phyloP scores from a whole-genome alignment of 1,284 basidiomycete genomes.

The Uromyces viciae-fabae region DNA sequence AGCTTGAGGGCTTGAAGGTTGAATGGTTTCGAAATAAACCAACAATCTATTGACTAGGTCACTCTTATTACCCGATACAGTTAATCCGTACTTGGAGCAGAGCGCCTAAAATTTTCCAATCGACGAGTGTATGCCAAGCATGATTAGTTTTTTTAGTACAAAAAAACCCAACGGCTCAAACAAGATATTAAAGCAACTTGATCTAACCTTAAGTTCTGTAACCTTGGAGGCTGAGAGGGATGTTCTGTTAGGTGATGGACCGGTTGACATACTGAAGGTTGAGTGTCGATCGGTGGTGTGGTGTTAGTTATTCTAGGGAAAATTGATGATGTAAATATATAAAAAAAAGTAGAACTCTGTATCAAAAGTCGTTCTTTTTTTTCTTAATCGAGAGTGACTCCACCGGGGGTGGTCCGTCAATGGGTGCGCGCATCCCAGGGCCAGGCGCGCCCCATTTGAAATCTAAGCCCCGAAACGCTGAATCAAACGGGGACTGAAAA shows the following conservation, averaged over 20 bases:
- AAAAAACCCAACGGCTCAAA: not conserved
- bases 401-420: too few relatives aligned
- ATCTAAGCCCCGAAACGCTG: too few relatives aligned
- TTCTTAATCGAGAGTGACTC: too few relatives aligned
- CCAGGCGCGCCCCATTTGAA: too few relatives aligned
- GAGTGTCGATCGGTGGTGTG: too few relatives aligned
- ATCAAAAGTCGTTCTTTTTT: too few relatives aligned
- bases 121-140: not conserved
- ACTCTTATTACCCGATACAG: slow-evolving; percentile 33
- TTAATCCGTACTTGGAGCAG: slow-evolving; percentile 23
- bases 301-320: too few relatives aligned
- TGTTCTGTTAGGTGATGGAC: slow-evolving; percentile 13
- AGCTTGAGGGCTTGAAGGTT: not conserved
- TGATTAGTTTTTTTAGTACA: not conserved
- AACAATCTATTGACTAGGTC: slow-evolving; percentile 33
- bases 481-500: too few relatives aligned
- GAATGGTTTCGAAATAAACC: not conserved
- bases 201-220: slow-evolving; percentile 34
- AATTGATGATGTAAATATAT: too few relatives aligned
- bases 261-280: not conserved
- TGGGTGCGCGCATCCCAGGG: too few relatives aligned
- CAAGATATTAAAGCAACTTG: not conserved
- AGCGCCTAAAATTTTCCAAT: slow-evolving; percentile 19
- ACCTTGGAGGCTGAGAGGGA: slow-evolving; percentile 27
- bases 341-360: too few relatives aligned